Conservation (phyloP, 2,329 filamentous ascomycete species). For the Apiospora phragmitis region DNA sequence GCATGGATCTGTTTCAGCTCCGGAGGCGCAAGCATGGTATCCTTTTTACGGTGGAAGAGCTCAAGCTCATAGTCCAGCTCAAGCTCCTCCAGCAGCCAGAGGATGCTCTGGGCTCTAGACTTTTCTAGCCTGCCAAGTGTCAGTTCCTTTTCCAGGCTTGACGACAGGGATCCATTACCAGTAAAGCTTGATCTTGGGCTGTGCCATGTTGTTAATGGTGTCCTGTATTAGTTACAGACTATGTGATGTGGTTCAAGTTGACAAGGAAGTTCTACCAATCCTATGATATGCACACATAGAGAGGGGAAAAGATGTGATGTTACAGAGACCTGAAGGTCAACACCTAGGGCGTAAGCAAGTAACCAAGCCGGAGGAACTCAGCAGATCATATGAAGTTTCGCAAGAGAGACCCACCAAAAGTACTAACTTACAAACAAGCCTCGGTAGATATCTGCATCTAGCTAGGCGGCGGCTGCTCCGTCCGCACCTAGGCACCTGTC, state of each 20-base stretch:
- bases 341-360: not conserved
- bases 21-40: constrained; percentile 68
- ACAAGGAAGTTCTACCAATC: not conserved
- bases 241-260: not conserved
- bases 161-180: constrained; percentile 47
- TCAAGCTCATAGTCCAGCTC: constrained; percentile 78
- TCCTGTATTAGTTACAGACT: not conserved
- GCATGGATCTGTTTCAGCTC: constrained; percentile 79
- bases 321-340: not conserved
- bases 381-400: not conserved
- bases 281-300: not conserved
- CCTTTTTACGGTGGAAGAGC: constrained; percentile 68
- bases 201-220: constrained; percentile 26
- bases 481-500: not conserved
- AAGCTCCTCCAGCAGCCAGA: constrained; percentile 86
- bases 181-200: constrained; percentile 61
- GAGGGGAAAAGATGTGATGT: not conserved
- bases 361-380: not conserved
- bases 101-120: constrained; percentile 78
- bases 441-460: not conserved
- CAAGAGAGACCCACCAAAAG: not conserved
- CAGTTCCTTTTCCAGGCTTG: constrained; percentile 1
- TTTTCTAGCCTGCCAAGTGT: constrained; percentile 72
- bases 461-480: not conserved
- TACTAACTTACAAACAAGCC: not conserved